Evolutionary conservation across 768 basidiomycete species (phyloP), one percentile per base, ranked within the genome.

Genomic region (Leccinellum rugosiceps): DNA sequence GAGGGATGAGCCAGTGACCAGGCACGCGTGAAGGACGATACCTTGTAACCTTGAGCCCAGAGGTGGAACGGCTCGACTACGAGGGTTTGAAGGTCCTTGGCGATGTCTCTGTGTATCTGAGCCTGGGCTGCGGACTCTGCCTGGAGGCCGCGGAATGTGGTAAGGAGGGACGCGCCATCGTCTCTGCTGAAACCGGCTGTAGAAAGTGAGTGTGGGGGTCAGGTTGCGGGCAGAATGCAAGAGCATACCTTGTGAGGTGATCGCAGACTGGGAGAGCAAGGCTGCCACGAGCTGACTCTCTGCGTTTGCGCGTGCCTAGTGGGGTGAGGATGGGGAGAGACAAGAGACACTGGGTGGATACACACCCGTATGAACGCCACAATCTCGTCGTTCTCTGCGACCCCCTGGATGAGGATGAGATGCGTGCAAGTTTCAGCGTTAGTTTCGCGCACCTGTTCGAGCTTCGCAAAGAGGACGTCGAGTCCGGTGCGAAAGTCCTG

Each of bases 401-500:
- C 78, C 41, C 94, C 92, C 90, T 94, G 66, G 21, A 15, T 35
- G 64, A 58, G 54, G 56, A 60, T 69, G 43, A 63, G 58, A 53
- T 47, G 56, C 11, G 23, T n/a, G 28, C 32, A n/a, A 11, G 45
- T 19, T 7, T 8, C 30, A 52, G 30, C 60, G 17, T 35, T 50
- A 32, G 32, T 8, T 45, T 14, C 3, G 65, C 77, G 50, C 59
- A 87, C 92, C 80, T 91, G 88, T 64, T 92, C 87, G 25, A 94
- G 83, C 72, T 90, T 87, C 45, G 67, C 72, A 68, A 84, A 92
- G 31, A 94, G 74, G 23, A 89, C 82, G 60, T 96, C 85, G 28
- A 97, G 80, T 32, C 94, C 94, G 58, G 76, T 83, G 46, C 91
- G 80, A 69, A 92, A 94, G 76, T 94, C 92, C 71, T 92, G 88